Conservation (phyloP, 2,329 filamentous ascomycete species). For the Calonectria ilicicola region DNA sequence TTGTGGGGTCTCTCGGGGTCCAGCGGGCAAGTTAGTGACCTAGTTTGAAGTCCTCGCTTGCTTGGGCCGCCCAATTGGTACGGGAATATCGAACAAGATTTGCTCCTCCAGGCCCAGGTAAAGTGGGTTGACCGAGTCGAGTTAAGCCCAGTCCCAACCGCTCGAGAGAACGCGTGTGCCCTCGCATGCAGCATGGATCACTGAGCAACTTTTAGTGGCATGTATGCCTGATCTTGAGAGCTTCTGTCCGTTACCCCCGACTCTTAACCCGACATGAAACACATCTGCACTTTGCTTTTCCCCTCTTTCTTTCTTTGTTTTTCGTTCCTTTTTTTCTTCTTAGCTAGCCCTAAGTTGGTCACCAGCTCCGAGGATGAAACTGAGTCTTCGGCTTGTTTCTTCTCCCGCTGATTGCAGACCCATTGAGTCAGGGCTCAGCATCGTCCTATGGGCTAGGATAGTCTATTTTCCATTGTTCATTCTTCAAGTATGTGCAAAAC, state of each 20-base stretch:
- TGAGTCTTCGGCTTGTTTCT: not conserved
- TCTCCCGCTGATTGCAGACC: not conserved
- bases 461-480: not conserved
- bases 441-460: not conserved
- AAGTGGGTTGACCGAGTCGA: not conserved
- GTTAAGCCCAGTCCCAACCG: not conserved
- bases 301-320: not conserved
- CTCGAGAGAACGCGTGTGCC: conserved; percentile 11
- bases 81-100: not conserved
- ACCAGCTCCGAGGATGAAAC: not conserved
- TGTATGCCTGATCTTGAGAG: not conserved
- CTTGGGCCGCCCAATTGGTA: conserved; percentile 11
- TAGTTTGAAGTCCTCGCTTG: not conserved
- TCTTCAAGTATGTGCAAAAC: too few species aligned
- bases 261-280: conserved; percentile 13
- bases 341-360: not conserved
- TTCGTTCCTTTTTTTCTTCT: not conserved
- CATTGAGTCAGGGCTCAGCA: not conserved
- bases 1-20: not conserved
- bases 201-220: not conserved
- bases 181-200: conserved; percentile 11
- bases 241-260: not conserved
- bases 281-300: conserved; percentile 9
- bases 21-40: not conserved
- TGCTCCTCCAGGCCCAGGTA: not conserved